Base-by-base conservation (phyloP, 2,329 filamentous ascomycete species). In the Penicillium hesseltinei region DNA sequence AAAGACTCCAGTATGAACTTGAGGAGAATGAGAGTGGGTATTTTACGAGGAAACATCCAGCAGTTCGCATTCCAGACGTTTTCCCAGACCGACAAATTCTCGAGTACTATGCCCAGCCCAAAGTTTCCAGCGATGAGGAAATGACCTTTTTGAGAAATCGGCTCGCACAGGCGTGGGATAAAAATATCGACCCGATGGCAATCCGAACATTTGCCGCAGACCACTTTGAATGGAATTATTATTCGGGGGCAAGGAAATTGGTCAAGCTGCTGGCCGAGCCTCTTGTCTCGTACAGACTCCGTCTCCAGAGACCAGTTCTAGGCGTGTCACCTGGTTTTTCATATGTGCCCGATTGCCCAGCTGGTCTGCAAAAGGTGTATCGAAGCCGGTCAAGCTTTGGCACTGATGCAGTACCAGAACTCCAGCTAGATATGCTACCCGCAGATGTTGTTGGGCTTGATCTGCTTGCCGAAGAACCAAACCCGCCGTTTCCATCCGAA, bases 51-150 rank as follows among this genome's bases (percentile, higher is more conserved):
- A 91, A 86, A 67, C 91, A 94, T 69, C 88, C 85, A 62, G 83
- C 85, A 2, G 76, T 97, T 46, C 78, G 75, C 4, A 89, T 99
- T 33, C 93, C 93, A 0, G 86, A 90, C 0, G 81, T 83, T 36
- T 99, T 97, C 63, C 94, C 94, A 0, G 87, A 90, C 61, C 76
- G 84, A 46, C 88, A 91, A 42, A 85, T 96, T 8, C 77, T 97
- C 21, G 82, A 89, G 11, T 96, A 91, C 69, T 99, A 99, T 66
- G 93, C 90, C 0, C 87, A 92, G 68, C 94, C 94, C 0, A 86
- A 89, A 1, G 88, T 97, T 4, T 97, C 92, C 0, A 80, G 81
- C 0, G 64, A 79, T 6, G 73, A 83, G 9, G 80, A 83, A 27
- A 68, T 93, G 50, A 75, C 83, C 4, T 79, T 77, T 42, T 66